Evolutionary conservation across 2,329 filamentous ascomycete species (phyloP).

Genomic region (Ceratocystis colombiana): DNA sequence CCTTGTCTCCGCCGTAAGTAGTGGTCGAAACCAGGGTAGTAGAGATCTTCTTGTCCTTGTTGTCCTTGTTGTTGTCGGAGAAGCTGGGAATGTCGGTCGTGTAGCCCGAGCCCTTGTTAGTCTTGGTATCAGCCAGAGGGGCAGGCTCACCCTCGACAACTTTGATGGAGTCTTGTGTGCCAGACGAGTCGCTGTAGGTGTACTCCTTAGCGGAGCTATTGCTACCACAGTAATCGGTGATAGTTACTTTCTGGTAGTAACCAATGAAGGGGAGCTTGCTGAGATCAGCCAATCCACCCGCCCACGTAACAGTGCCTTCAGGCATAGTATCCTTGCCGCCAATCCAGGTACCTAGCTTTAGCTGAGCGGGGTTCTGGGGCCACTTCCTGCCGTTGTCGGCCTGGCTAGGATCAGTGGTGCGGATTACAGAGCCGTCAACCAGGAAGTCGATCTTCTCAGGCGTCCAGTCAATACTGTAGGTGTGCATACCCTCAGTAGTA

Average conservation of each 20-base stretch:
- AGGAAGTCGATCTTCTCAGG: slow-evolving; percentile 48
- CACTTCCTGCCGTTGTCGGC: slow-evolving; percentile 39
- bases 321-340: slow-evolving; percentile 40
- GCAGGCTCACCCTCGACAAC: slow-evolving; percentile 36
- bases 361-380: slow-evolving; percentile 60
- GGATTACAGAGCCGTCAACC: slow-evolving; percentile 42
- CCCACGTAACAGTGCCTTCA: slow-evolving; percentile 56
- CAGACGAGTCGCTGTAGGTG: slow-evolving; percentile 41
- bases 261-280: slow-evolving; percentile 43
- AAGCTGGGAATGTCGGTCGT: slow-evolving; percentile 28
- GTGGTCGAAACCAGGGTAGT: slow-evolving; percentile 4
- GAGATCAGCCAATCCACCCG: slow-evolving; percentile 54
- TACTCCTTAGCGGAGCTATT: slow-evolving; percentile 39
- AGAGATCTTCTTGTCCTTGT: neutral
- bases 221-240: slow-evolving; percentile 47
- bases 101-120: slow-evolving; percentile 23
- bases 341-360: slow-evolving; percentile 52
- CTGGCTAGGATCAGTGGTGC: slow-evolving; percentile 40
- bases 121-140: neutral
- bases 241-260: slow-evolving; percentile 48
- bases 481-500: slow-evolving; percentile 42
- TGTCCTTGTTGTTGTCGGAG: neutral
- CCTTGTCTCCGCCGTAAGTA: neutral
- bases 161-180: slow-evolving; percentile 44
- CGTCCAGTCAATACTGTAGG: slow-evolving; percentile 60